These are phyloP conservation scores for Fraxinus xanthoxyloides DNA, from an alignment of 305 asterid genomes.

Conservation along the genomic window DNA sequence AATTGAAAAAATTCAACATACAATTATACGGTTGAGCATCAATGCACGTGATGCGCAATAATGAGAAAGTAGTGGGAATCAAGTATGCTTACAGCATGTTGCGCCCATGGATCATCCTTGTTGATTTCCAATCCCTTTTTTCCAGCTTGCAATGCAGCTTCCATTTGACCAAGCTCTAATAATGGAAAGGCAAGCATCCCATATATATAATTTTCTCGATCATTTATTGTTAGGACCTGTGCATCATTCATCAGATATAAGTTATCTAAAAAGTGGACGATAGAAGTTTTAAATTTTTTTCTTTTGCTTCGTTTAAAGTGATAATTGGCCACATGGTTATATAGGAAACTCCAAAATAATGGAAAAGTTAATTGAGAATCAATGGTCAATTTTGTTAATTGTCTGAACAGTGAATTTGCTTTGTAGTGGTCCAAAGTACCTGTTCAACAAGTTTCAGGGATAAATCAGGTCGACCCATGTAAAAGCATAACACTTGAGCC, in stretches of 20 bases:
- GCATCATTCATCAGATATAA: constrained; percentile 4
- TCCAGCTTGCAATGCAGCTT: constrained; percentile 76
- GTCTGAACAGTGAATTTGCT: constrained; percentile 12
- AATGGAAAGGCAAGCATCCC: constrained; percentile 96
- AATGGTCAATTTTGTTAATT: background rate
- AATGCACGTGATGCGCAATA: background rate
- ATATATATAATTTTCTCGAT: constrained; percentile 57
- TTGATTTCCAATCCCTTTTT: constrained; percentile 70
- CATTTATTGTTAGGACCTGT: constrained; percentile 75
- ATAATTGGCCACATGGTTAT: background rate
- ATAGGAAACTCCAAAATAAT: background rate
- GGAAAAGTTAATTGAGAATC: background rate
- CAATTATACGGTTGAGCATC: background rate
- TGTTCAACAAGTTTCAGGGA: constrained; percentile 73
- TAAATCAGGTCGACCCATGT: constrained; percentile 77
- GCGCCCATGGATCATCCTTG: constrained; percentile 81
- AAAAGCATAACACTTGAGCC: constrained; percentile 86
- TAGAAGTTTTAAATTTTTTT: background rate
- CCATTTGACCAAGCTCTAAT: constrained; percentile 81
- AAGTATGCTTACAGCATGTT: constrained; percentile 74
- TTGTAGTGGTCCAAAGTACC: constrained; percentile 36
- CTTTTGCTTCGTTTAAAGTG: background rate
- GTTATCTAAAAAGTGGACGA: background rate
- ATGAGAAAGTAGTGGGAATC: constrained; percentile 3
- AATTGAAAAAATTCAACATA: background rate